Base-by-base conservation (phyloP, 805 yeast genomes). In the Myxozyma vanderwaltii region DNA sequence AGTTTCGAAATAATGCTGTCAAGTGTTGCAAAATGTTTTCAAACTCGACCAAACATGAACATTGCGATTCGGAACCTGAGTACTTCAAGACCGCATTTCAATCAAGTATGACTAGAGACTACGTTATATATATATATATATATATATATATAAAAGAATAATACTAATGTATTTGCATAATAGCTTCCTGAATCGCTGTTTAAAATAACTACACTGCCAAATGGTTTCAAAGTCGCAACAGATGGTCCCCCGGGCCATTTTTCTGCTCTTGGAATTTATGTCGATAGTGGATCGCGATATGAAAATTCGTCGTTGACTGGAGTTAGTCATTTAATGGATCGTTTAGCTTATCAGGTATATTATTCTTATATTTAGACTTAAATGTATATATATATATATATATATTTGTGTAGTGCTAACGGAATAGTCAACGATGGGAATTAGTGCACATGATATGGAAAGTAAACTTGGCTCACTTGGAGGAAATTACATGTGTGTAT, bases 401-500 rank as follows among this genome's bases (percentile, higher is more conserved):
- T n/a, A n/a, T n/a, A n/a, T n/a, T n/a, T n/a, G n/a, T n/a, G n/a
- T n/a, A n/a, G n/a, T 39, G 54, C 41, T 51, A 17, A 41, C 19
- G 1, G 10, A 15, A 35, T 70, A 76, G 63, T 63, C 76, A 23
- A 74, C 77, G 0, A 54, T 54, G 41, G 56, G 60, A 21, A 61
- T 66, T 58, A 68, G 82, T 1, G 91, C 89, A 1, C 75, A 79
- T 44, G 81, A 86, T 52, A 88, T 94, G 89, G 79, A 88, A 65
- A 86, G 86, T 64, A 81, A 80, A 21, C 76, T 94, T 63, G 91
- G 90, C 58, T 78, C 82, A 38, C 74, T 94, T 58, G 99, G 99
- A 50, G 99, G 98, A 13, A 92, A 91, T 72, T 91, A 88, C 74
- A 91, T 89, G 84, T 88, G 96, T 70, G 86, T 96, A 0, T 87